Conservation (phyloP, 306 rosid species). For the Alnus rubra region DNA sequence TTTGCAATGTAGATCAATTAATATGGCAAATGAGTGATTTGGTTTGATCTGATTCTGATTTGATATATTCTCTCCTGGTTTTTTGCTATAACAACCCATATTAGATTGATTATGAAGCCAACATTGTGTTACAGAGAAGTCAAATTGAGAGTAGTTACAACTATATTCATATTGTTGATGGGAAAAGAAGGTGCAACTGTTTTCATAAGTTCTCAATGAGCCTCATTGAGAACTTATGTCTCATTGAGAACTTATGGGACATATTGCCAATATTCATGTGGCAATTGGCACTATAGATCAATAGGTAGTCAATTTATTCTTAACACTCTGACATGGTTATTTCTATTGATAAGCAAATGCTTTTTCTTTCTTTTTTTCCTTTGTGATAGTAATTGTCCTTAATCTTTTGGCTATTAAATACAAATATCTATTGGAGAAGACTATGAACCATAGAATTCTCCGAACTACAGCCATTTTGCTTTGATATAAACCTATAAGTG, state of each 20-base stretch:
- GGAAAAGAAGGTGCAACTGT: not conserved
- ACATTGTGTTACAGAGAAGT: slow-evolving; percentile 4
- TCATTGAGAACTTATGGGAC: not conserved
- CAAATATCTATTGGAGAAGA: not conserved
- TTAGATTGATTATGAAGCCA: not conserved
- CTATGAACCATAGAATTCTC: not conserved
- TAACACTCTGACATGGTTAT: not conserved
- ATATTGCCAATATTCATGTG: not conserved
- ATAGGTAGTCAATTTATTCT: not conserved
- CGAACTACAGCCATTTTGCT: not conserved
- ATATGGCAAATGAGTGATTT: not conserved
- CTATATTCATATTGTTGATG: not conserved
- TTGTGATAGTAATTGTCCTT: not conserved
- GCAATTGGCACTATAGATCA: not conserved
- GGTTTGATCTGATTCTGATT: not conserved
- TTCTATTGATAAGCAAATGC: not conserved
- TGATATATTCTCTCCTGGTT: not conserved
- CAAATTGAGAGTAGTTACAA: not conserved
- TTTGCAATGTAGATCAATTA: not conserved
- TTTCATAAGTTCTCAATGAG: no score
- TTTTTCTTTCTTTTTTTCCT: not conserved
- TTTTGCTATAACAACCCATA: slow-evolving; percentile 5
- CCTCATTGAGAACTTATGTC: not conserved
- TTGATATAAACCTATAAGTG: not conserved
- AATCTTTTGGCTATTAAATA: not conserved